Percentiles rank a stretch among this genome's conserved stretches.
Evolutionary conservation across 2,329 filamentous ascomycete species (phyloP).

Genomic region (Paraphaeosphaeria minitans): DNA sequence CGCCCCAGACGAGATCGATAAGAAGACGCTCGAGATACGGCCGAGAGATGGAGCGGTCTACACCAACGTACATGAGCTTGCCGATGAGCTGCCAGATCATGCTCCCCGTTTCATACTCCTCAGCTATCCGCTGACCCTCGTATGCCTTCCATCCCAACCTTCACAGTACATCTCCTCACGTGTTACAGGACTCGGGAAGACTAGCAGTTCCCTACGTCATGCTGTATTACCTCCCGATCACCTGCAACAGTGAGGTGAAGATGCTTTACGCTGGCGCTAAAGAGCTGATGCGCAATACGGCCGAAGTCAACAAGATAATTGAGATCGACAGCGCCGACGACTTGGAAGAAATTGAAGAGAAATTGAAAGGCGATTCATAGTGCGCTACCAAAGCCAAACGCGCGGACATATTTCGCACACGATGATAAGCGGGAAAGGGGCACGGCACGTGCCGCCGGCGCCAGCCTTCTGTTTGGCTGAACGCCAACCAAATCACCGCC

Average conservation of each 20-base stretch:
- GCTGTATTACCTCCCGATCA: slow-evolving; percentile 91
- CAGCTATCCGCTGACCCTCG: slow-evolving; percentile 87
- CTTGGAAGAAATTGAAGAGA: slow-evolving; percentile 77
- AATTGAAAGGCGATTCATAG: slow-evolving; percentile 52
- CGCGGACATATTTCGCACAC: not conserved
- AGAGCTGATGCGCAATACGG: slow-evolving; percentile 91
- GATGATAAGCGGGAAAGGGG: slow-evolving; percentile 8
- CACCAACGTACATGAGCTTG: slow-evolving; percentile 77
- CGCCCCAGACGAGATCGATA: slow-evolving; percentile 81
- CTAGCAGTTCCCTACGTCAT: slow-evolving; percentile 91
- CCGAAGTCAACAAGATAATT: slow-evolving; percentile 85
- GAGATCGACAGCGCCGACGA: slow-evolving; percentile 84
- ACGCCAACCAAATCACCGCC: slow-evolving; percentile 1
- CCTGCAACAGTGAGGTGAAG: slow-evolving; percentile 81
- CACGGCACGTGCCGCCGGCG: not conserved
- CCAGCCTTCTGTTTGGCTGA: not conserved
- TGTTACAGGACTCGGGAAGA: slow-evolving; percentile 73
- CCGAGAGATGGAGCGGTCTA: slow-evolving; percentile 83
- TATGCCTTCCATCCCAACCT: slow-evolving; percentile 47
- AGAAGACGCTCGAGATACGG: slow-evolving; percentile 85
- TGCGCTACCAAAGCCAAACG: not conserved
- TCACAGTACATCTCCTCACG: slow-evolving; percentile 13
- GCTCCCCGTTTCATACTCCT: slow-evolving; percentile 87
- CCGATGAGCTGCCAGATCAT: slow-evolving; percentile 90
- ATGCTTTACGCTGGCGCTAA: slow-evolving; percentile 98